Base-by-base conservation (phyloP, 306 rosid genomes). In the Medicago arabica region DNA sequence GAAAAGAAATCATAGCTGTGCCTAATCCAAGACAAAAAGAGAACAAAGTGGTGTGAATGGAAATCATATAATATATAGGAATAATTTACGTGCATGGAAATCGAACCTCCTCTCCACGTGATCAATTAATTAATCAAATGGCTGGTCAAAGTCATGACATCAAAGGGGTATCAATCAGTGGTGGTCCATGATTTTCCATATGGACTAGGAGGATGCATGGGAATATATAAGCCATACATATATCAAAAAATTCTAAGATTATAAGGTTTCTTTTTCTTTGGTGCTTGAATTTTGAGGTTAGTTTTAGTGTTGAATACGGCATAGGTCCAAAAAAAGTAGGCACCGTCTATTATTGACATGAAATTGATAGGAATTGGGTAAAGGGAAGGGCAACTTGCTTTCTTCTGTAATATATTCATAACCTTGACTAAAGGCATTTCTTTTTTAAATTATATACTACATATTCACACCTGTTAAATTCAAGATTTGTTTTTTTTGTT, bases 301-400 rank as follows among this genome's bases (percentile, higher is more conserved):
- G 87, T 83, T 82, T 82, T 71, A 89, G 92, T 82, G 83, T 85
- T 79, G 81, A 83, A 85, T 84, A 88, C 91, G 93, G 96, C 83
- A 70, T 53, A 84, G 92, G 92, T 69, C 91, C 96, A 87, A 79
- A 87, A 87, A 77, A 87, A 85, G 96, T 91, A 87, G 96, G 96
- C 96, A 91, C 96, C 96, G 96, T 74, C 90, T 87, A 82, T 82
- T 83, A 66, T 87, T 85, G 93, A 91, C 84, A 70, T 66, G 77
- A 68, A 58, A 53, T 80, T 74, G 77, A 82, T 82, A 69, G 76
- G 68, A 62, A 84, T 78, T 51, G 9, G 28, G 63, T 67, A 83
- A 65, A 80, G 31, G 8, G 80, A 85, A 34, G 15, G 15, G 76
- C 75, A 77, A 50, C 60, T 78, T 77, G 82, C 23, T 68, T 83